phyloP scores from a whole-genome alignment of 768 basidiomycete species.

The Panus rudis region DNA sequence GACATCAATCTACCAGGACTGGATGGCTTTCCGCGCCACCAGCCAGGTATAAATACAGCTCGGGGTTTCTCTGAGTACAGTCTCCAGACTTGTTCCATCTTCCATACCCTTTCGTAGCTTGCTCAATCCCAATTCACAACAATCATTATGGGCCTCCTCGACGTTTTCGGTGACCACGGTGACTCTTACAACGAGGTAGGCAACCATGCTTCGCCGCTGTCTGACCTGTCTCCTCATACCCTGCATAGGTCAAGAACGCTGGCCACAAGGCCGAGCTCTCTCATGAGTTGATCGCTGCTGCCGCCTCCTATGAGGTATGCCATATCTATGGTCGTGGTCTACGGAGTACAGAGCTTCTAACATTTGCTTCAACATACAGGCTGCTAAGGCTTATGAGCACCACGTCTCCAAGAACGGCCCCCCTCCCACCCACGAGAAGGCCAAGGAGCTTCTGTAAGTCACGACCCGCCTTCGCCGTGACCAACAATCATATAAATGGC shows the following conservation, averaged over 20 bases:
- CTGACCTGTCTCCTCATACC: slow-evolving; percentile 4
- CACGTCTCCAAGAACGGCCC: slow-evolving; percentile 45
- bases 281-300: slow-evolving; percentile 63
- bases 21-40: too few species aligned
- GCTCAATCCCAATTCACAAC: too few species aligned
- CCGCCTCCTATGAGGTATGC: slow-evolving; percentile 56
- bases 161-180: slow-evolving; percentile 33
- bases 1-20: too few species aligned
- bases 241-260: slow-evolving; percentile 35
- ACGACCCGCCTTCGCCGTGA: neutral
- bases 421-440: slow-evolving; percentile 41
- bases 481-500: neutral
- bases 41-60: too few species aligned
- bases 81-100: too few species aligned
- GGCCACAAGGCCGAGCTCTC: slow-evolving; percentile 53
- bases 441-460: slow-evolving; percentile 47
- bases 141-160: slow-evolving; percentile 38
- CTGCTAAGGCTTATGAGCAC: slow-evolving; percentile 55
- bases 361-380: slow-evolving; percentile 28
- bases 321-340: neutral
- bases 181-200: slow-evolving; percentile 35
- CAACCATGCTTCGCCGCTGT: neutral
- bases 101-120: too few species aligned
- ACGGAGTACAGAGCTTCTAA: too few species aligned
- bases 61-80: too few species aligned